Evolutionary conservation across 768 basidiomycete species (phyloP), one percentile per base, ranked within the genome.

Genomic region (Aureoboletus auriporus): DNA sequence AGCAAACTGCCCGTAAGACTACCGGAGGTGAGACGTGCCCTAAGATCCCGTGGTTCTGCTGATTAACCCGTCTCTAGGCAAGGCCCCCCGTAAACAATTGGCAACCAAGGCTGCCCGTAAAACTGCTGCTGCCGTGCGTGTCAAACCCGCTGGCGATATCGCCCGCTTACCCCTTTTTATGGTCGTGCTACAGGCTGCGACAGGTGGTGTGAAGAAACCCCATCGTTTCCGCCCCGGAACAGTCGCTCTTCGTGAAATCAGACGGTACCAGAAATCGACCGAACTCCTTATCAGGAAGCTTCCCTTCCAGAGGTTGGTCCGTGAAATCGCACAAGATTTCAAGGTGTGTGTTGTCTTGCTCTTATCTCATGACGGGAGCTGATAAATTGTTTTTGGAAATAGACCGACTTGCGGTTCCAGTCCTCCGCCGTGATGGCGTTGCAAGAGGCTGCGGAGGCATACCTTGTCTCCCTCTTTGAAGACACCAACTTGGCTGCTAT

Each of bases 1-100:
- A 93, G 93, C 94, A 96, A 93, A 96, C 93, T 68, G 94, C 94
- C 66, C 92, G 94, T 74, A 96, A 97, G 79, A 96, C 94, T 49
- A 96, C 95, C 56, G 95, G 95, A 87, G 93, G 93, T 84, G 60
- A 59, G 81, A 73, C 51, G 2, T 58, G 50, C 55, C 54, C 10
- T 41, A 4, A 13, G 30, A 53, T 48, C 27, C 50, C 54, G 51
- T 51, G 40, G 49, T 54, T 48, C 47, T 49, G 52, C 50, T 56
- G 54, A 57, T 64, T 31, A 57, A 55, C 60, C 51, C 49, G 54
- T 53, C 39, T 59, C 11, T 61, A 88, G 88, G 88, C 66, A 90
- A 90, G 70, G 89, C 89, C 44, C 90, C 90, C 50, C 86, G 90
- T 77, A 93, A 93, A 71, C 91, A 93, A 72, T 83, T 95, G 72